Conservation (phyloP, 164 flowering plant genomes). For the Vitis cinerea region DNA sequence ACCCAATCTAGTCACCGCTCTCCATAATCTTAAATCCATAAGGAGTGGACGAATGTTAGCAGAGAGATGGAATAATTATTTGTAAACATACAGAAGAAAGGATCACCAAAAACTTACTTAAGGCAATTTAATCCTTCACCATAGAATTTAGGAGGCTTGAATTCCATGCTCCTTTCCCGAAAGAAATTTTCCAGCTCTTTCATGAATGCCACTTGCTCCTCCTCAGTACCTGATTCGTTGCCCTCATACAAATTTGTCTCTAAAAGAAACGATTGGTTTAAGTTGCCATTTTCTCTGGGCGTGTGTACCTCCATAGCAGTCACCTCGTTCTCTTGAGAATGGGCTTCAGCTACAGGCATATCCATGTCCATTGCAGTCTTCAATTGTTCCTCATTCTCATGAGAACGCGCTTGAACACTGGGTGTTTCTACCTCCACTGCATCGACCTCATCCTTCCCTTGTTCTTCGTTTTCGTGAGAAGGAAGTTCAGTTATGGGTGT, state of each 20-base stretch:
- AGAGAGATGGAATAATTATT: background rate
- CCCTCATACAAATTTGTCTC: conserved; percentile 33
- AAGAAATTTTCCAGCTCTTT: conserved; percentile 70
- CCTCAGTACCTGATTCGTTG: conserved; percentile 75
- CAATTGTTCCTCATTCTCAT: too few relatives aligned
- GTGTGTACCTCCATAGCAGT: conserved; percentile 5
- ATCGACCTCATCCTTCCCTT: too few relatives aligned
- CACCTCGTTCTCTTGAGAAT: background rate
- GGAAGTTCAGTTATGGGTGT: too few relatives aligned
- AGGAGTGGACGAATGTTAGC: background rate
- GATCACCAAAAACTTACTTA: conserved; percentile 51
- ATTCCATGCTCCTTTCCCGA: conserved; percentile 71
- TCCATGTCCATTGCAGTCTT: too few relatives aligned
- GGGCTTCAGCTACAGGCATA: too few relatives aligned
- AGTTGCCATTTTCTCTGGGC: conserved; percentile 9
- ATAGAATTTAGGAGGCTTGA: conserved; percentile 90
- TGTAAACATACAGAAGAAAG: background rate
- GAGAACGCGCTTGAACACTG: too few relatives aligned
- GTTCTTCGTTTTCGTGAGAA: too few relatives aligned
- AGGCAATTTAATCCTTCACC: conserved; percentile 85
- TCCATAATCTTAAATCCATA: conserved; percentile 64
- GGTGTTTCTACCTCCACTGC: too few relatives aligned
- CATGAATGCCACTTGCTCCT: conserved; percentile 76
- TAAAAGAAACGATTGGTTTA: conserved; percentile 22
- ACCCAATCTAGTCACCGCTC: conserved; percentile 83